Percentiles rank a stretch among this genome's conserved stretches.
phyloP scores from a whole-genome alignment of 306 rosid genomes.

The Cotoneaster glaucophyllus region DNA sequence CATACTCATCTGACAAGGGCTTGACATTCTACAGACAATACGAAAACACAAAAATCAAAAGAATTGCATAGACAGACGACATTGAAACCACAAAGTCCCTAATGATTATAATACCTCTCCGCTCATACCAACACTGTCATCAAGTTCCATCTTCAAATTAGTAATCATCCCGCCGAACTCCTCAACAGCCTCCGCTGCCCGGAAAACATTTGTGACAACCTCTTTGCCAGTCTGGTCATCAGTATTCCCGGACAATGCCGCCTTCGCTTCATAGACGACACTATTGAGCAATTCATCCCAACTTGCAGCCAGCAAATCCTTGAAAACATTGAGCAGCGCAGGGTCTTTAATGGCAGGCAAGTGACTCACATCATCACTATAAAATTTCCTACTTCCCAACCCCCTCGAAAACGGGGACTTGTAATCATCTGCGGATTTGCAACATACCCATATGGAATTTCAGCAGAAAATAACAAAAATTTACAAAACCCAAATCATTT shows the following conservation, averaged over 20 bases:
- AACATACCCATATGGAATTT: neutral
- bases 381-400: constrained; percentile 45
- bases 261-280: constrained; percentile 42
- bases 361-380: constrained; percentile 48
- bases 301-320: constrained; percentile 72
- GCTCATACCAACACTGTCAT: constrained; percentile 66
- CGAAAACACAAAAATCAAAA: constrained; percentile 11
- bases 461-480: neutral
- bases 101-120: constrained; percentile 64
- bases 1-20: constrained; percentile 51
- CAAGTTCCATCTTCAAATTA: constrained; percentile 69
- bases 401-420: constrained; percentile 43
- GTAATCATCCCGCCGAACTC: constrained; percentile 67
- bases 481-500: neutral
- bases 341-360: constrained; percentile 60
- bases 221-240: constrained; percentile 70
- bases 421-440: constrained; percentile 45
- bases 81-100: neutral
- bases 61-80: neutral
- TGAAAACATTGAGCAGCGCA: constrained; percentile 52
- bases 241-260: constrained; percentile 54
- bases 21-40: constrained; percentile 49
- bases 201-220: constrained; percentile 52
- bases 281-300: constrained; percentile 57
- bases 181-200: constrained; percentile 75